Conservation (phyloP, 306 rosid species). For the Urtica urens region DNA sequence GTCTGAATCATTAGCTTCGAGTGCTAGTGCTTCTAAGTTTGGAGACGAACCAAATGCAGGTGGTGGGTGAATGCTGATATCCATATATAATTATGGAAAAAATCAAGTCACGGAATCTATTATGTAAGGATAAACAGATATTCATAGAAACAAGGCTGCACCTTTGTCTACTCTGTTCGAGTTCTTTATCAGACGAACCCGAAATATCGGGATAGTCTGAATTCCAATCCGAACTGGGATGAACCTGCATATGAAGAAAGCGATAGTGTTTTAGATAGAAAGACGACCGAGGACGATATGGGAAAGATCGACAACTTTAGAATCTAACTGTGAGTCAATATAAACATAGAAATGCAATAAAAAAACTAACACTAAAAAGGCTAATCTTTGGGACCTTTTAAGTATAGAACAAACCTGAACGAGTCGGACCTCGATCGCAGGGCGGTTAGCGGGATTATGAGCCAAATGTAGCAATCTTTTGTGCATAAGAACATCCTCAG, state of each 20-base stretch:
- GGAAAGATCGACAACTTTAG: conserved; percentile 1
- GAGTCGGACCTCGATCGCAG: conserved; percentile 89
- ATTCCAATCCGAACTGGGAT: conserved; percentile 45
- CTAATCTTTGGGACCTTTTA: neutral
- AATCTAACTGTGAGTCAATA: neutral
- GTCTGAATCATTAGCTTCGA: conserved; percentile 41
- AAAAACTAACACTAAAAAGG: neutral
- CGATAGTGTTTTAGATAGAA: conserved; percentile 10
- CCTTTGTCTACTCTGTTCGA: conserved; percentile 59
- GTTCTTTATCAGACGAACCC: conserved; percentile 34
- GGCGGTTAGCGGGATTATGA: conserved; percentile 74
- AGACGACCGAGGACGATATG: too few species aligned
- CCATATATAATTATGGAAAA: conserved; percentile 17
- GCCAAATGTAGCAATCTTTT: conserved; percentile 77
- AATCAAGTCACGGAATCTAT: too few species aligned
- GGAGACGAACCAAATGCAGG: conserved; percentile 99
- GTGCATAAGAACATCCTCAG: conserved; percentile 93
- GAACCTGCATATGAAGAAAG: conserved; percentile 53
- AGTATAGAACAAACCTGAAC: conserved; percentile 63
- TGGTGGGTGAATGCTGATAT: conserved; percentile 72
- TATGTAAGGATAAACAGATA: too few species aligned
- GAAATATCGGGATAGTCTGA: conserved; percentile 30
- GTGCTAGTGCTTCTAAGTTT: conserved; percentile 93
- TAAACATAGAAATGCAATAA: neutral
- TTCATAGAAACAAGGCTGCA: conserved; percentile 12